A percentile compares a stretch with the other conserved stretches of the same genome.
Conservation (phyloP, 23 red algal species). For the Gracilaria gracilis region DNA sequence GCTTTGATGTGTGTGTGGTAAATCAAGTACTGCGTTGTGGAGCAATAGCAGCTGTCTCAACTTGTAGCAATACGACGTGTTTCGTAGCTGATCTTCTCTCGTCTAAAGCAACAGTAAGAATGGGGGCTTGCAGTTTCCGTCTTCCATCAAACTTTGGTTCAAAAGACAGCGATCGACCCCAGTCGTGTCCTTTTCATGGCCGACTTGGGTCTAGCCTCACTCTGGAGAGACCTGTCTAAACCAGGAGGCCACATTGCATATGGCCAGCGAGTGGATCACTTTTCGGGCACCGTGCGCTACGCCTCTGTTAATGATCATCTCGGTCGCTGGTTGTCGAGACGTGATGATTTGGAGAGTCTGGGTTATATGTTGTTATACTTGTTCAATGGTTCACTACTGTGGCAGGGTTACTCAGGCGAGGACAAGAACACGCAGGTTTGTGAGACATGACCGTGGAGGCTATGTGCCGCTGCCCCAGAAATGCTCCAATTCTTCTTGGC, state of each 20-base stretch:
- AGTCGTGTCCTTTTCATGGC: conserved; percentile 85
- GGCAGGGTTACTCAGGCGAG: conserved; percentile 96
- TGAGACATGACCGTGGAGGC: conserved; percentile 86
- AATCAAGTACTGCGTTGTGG: no score
- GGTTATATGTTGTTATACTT: conserved; percentile 98
- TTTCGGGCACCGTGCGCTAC: conserved; percentile 96
- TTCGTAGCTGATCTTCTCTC: no score
- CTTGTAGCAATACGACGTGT: no score
- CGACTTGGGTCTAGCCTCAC: conserved; percentile 91
- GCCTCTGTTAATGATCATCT: conserved; percentile 98
- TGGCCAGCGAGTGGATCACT: conserved; percentile 97
- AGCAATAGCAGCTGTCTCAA: no score
- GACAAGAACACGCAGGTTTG: conserved; percentile 99
- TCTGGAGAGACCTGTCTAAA: conserved; percentile 79
- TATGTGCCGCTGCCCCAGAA: conserved; percentile 93
- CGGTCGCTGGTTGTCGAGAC: conserved; percentile 84
- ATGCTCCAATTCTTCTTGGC: conserved; percentile 96
- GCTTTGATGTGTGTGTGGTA: no score
- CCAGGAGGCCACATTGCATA: conserved; percentile 91
- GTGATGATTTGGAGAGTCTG: conserved; percentile 95
- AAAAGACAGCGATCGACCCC: no score
- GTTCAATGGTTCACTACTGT: conserved; percentile 89
- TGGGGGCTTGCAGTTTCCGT: no score
- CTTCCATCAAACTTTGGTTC: no score
- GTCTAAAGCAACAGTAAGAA: no score